phyloP scores from a whole-genome alignment of 192 early-diverging fungal species.

The Coemansia sp. region DNA sequence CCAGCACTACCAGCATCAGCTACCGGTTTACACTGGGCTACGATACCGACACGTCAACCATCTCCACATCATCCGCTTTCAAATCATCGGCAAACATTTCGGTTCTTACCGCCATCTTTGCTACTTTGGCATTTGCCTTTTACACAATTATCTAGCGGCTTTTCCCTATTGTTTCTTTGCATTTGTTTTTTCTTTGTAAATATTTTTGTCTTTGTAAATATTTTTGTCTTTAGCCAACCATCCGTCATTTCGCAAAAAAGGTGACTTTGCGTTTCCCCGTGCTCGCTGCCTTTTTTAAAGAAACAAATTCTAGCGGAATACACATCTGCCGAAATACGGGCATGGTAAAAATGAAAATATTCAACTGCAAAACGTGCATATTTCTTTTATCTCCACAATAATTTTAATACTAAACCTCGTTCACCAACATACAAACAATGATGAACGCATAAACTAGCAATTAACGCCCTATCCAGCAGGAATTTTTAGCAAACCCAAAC shows the following conservation, averaged over 20 bases:
- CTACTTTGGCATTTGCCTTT: too few species aligned
- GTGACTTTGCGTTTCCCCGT: too few species aligned
- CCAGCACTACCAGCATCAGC: not conserved
- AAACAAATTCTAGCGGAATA: too few species aligned
- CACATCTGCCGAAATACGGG: too few species aligned
- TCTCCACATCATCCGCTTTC: not conserved
- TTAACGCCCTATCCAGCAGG: not conserved
- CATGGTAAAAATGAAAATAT: too few species aligned
- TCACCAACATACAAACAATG: not conserved
- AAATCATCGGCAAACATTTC: not conserved
- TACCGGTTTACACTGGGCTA: constrained; percentile 2
- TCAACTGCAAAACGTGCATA: too few species aligned
- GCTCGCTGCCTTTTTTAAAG: too few species aligned
- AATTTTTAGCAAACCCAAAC: not conserved
- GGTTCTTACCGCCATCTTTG: not conserved
- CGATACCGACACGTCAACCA: not conserved
- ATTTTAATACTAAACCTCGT: not conserved
- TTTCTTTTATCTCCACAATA: not conserved
- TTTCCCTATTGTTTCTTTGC: not conserved
- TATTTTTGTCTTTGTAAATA: not conserved
- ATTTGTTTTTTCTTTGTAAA: not conserved
- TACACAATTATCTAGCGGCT: too few species aligned
- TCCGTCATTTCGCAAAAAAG: not conserved
- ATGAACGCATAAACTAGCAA: too few species aligned
- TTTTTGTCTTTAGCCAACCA: not conserved